Percentiles rank a stretch among this genome's conserved stretches.
Evolutionary conservation across 108 stramenopile genomes (phyloP).

Genomic region (Cylindrotheca closterium): DNA sequence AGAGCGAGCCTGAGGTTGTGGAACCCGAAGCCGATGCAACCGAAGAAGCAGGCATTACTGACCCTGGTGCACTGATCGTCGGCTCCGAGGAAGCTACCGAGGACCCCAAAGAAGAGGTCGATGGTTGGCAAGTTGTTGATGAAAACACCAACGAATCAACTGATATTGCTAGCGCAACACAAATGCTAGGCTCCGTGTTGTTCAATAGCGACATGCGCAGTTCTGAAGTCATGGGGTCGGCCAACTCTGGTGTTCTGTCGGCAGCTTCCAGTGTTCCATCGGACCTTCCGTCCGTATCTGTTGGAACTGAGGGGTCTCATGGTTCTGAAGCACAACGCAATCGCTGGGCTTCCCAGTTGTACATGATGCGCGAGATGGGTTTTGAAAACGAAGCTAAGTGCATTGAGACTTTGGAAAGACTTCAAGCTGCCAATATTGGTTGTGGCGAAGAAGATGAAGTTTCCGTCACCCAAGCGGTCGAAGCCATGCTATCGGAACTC

Average conservation of each 20-base stretch:
- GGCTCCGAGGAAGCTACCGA: constrained; percentile 9
- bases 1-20: constrained; percentile 6
- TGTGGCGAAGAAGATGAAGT: constrained; percentile 52
- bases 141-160: constrained; percentile 34
- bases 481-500: constrained; percentile 44
- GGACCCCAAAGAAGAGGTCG: constrained; percentile 26
- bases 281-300: constrained; percentile 33
- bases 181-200: constrained; percentile 66
- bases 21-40: neutral
- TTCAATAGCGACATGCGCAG: constrained; percentile 61
- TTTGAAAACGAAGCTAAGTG: constrained; percentile 57
- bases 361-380: constrained; percentile 59
- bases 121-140: constrained; percentile 28
- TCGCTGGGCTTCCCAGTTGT: constrained; percentile 65
- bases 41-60: neutral
- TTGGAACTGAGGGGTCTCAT: neutral
- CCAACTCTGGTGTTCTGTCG: constrained; percentile 3
- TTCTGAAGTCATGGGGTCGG: constrained; percentile 16
- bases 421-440: constrained; percentile 69
- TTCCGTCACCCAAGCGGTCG: constrained; percentile 54
- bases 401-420: constrained; percentile 62
- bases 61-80: constrained; percentile 26
- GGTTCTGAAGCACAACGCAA: constrained; percentile 35
- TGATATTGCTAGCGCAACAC: constrained; percentile 46
- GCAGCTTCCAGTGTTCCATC: constrained; percentile 26